Percentiles rank a stretch among this genome's conserved stretches.
These are phyloP conservation scores for Chlamydomonas sphaeroides DNA, from an alignment of 139 green algal species.

Conservation along the genomic window DNA sequence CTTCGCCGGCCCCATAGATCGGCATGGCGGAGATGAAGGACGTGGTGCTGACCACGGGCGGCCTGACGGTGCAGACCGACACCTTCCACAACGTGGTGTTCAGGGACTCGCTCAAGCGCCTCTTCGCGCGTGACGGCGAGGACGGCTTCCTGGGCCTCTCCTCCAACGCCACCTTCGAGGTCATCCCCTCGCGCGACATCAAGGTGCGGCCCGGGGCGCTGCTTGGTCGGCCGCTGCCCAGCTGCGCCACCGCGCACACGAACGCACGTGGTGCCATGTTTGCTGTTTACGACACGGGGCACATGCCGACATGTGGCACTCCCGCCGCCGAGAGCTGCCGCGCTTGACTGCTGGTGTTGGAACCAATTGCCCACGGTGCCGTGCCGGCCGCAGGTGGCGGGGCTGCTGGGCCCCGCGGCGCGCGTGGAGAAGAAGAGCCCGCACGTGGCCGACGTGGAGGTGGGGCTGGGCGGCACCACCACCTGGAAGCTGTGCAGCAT, in stretches of 20 bases:
- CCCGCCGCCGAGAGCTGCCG: too few species aligned
- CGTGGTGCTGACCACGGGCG: conserved; percentile 86
- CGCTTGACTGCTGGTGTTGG: too few species aligned
- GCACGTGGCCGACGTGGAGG: conserved; percentile 79
- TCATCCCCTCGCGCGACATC: conserved; percentile 74
- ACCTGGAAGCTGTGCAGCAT: conserved; percentile 90
- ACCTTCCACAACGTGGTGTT: conserved; percentile 93
- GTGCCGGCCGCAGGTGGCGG: conserved; percentile 57
- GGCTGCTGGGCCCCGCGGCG: conserved; percentile 85
- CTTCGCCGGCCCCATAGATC: conserved; percentile 61
- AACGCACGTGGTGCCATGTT: too few species aligned
- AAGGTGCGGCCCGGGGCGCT: too few species aligned
- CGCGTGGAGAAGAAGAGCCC: conserved; percentile 86
- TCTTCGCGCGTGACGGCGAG: conserved; percentile 77
- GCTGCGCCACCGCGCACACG: too few species aligned
- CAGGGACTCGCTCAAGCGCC: conserved; percentile 79
- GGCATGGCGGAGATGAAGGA: conserved; percentile 97
- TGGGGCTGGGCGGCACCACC: conserved; percentile 92
- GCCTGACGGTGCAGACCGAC: conserved; percentile 90
- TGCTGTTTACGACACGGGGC: too few species aligned
- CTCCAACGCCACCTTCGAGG: conserved; percentile 85
- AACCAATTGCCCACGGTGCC: too few species aligned
- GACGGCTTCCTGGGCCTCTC: conserved; percentile 71
- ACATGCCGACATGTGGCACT: too few species aligned
- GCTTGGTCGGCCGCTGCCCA: too few species aligned